Base-by-base conservation (phyloP, 1,139 yeast genomes). In the Saccharomyces uvarum region DNA sequence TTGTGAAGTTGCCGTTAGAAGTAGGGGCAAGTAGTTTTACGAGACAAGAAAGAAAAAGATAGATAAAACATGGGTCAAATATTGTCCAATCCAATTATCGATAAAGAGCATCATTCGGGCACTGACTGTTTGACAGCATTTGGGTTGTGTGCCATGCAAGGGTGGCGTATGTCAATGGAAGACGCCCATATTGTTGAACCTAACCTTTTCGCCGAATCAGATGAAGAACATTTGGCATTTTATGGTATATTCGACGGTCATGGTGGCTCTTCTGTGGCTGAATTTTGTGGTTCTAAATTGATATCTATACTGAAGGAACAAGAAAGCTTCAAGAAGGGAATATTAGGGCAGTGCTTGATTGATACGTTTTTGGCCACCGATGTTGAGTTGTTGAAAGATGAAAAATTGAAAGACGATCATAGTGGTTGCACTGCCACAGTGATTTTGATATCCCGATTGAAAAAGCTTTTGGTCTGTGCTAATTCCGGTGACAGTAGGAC, bases 131-230 rank as follows among this genome's bases (percentile, higher is more conserved):
- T 82, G 63, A 78, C 88, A 56, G 82, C 88, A 21, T 95, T 80
- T 69, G 99, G 96, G 47, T 77, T 91, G 57, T 89, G 97, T 50
- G 84, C 93, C 59, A 93, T 93, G 99, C 99, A 93, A 75, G 99
- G 99, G 31, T 93, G 99, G 99, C 83, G 99, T 74, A 84, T 90
- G 70, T 83, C 88, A 58, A 95, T 95, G 99, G 99, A 93, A 73
- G 99, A 93, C 71, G 85, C 97, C 14, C 99, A 93, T 70, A 61
- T 66, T 27, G 64, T 63, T 11, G 63, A 66, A 41, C 57, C 62
- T 42, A 61, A 66, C 29, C 50, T 67, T 26, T 81, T 95, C 51
- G 83, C 93, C 8, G 61, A 58, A 16, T 58, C 56, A 1, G 60
- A 57, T 4, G 65, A 66, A 3, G 73, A 78, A 26, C 83, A 82